phyloP scores from a whole-genome alignment of 352 stramenopile genomes.

The Globisporangium polare region DNA sequence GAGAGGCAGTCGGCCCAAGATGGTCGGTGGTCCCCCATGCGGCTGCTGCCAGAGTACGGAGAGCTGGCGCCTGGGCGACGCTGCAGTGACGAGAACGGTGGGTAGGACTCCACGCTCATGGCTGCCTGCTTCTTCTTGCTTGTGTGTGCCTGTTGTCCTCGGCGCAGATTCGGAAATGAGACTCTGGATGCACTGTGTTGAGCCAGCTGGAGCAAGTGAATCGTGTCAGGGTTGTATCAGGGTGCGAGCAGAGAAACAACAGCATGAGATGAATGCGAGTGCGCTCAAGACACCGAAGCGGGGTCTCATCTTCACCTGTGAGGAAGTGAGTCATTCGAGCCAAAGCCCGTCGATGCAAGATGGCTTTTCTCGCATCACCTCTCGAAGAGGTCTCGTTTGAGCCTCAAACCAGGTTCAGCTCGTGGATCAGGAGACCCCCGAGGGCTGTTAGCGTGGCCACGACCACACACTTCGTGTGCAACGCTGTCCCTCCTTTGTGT shows the following conservation, averaged over 20 bases:
- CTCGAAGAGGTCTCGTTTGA: no score
- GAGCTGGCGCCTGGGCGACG: not conserved
- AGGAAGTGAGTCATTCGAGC: no score
- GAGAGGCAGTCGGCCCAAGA: not conserved
- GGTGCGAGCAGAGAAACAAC: not conserved
- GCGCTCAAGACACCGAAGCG: no score
- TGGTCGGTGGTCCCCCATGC: not conserved
- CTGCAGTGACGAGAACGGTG: not conserved
- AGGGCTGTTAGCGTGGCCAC: no score
- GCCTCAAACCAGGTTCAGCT: no score
- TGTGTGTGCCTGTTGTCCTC: not conserved
- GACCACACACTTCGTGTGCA: no score
- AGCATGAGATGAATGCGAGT: no score
- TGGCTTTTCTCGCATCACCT: no score
- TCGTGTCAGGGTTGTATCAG: not conserved
- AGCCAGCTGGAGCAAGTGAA: not conserved
- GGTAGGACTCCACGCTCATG: not conserved
- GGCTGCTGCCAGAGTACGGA: not conserved
- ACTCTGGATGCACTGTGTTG: not conserved
- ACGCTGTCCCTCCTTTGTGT: no score
- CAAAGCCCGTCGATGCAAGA: no score
- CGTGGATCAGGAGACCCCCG: no score
- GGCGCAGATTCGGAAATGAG: not conserved
- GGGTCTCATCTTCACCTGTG: no score
- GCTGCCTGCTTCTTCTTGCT: not conserved